Evolutionary conservation across 768 basidiomycete genomes (phyloP).

Genomic region (Ephemerocybe angulata): DNA sequence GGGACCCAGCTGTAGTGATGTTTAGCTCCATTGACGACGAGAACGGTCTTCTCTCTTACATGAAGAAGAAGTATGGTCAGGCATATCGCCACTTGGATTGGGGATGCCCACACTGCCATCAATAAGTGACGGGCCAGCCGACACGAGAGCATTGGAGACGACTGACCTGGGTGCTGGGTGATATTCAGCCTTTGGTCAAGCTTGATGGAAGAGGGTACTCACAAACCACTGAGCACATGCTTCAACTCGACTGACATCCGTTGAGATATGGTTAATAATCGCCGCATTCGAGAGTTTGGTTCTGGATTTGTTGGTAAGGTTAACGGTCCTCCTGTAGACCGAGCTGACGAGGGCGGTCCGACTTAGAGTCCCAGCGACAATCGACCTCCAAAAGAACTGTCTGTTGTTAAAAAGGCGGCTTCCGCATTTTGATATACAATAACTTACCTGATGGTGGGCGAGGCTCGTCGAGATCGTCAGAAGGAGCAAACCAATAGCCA

Average conservation of each 20-base stretch:
- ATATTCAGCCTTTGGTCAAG: not conserved
- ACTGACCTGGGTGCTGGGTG: constrained; percentile 39
- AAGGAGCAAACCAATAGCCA: constrained; percentile 52
- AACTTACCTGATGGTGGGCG: constrained; percentile 56
- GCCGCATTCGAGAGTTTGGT: constrained; percentile 57
- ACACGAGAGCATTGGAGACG: not conserved
- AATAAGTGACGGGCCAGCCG: not conserved
- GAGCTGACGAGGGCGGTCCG: constrained; percentile 65
- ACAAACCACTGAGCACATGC: constrained; percentile 71
- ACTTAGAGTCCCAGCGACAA: constrained; percentile 60
- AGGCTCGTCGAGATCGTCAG: constrained; percentile 51
- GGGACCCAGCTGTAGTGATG: constrained; percentile 50
- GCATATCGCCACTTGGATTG: constrained; percentile 59
- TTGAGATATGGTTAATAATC: constrained; percentile 58
- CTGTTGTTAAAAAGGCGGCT: constrained; percentile 2
- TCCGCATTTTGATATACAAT: not conserved
- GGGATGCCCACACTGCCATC: constrained; percentile 55
- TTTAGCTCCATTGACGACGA: not conserved
- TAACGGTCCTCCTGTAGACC: constrained; percentile 66
- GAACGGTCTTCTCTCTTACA: constrained; percentile 26
- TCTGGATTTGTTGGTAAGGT: constrained; percentile 62
- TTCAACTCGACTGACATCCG: constrained; percentile 62
- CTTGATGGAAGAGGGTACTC: constrained; percentile 26
- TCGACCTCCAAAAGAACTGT: constrained; percentile 69
- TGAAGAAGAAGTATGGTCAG: constrained; percentile 56